These are phyloP conservation scores for Apophysomyces sp. DNA, from an alignment of 371 early-diverging fungal species.

Conservation along the genomic window DNA sequence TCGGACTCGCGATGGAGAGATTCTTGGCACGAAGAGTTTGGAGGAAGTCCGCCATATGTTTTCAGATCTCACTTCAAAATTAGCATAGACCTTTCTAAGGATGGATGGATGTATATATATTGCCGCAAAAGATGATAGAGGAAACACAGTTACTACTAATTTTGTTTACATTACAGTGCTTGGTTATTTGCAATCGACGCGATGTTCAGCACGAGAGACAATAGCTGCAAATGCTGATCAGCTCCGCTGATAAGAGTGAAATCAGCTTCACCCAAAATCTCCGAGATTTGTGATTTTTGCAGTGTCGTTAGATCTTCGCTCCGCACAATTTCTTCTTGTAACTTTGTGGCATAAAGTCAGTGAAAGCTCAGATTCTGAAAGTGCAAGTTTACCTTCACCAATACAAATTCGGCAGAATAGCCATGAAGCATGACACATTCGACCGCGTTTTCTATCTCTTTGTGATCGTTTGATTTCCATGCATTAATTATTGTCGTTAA, in stretches of 20 bases:
- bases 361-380: background rate
- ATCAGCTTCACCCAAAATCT: conserved; percentile 66
- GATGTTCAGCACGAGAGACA: conserved; percentile 62
- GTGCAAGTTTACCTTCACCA: conserved; percentile 55
- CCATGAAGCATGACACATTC: conserved; percentile 64
- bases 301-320: conserved; percentile 60
- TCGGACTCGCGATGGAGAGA: conserved; percentile 68
- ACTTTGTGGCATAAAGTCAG: conserved; percentile 7
- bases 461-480: conserved; percentile 41
- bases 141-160: conserved; percentile 11
- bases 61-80: conserved; percentile 29
- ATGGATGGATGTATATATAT: conserved; percentile 1
- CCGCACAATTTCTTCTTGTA: conserved; percentile 63
- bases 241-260: conserved; percentile 81
- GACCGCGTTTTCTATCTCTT: conserved; percentile 48
- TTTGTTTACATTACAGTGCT: background rate
- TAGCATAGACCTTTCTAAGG: conserved; percentile 20
- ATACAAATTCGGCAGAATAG: conserved; percentile 73
- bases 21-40: conserved; percentile 46
- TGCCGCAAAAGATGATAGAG: conserved; percentile 17
- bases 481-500: conserved; percentile 57
- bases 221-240: conserved; percentile 85
- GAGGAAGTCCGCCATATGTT: conserved; percentile 50
- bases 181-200: conserved; percentile 32
- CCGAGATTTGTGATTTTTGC: conserved; percentile 70